Evolutionary conservation across 2,329 filamentous ascomycete genomes (phyloP).

Genomic region (Sporothrix humicola): DNA sequence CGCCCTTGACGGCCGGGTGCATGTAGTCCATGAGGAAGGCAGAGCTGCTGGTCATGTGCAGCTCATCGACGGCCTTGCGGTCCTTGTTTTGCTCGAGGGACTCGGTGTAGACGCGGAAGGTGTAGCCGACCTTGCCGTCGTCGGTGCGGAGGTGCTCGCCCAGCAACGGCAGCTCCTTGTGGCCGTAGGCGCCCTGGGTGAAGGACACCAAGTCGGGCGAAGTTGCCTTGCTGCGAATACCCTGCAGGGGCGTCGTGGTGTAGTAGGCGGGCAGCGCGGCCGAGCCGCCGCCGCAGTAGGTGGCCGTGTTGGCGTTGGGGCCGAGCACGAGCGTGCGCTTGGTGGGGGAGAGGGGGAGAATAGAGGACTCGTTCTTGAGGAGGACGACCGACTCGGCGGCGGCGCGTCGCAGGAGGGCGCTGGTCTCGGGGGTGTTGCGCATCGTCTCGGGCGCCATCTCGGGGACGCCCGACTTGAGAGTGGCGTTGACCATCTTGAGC

Average conservation of each 20-base stretch:
- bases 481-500: conserved; percentile 39
- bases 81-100: conserved; percentile 16
- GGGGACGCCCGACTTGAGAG: conserved; percentile 5
- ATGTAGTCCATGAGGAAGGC: conserved; percentile 59
- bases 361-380: conserved; percentile 57
- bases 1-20: conserved; percentile 44
- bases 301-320: conserved; percentile 53
- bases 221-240: conserved; percentile 44
- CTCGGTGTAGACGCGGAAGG: conserved; percentile 35
- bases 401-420: conserved; percentile 33
- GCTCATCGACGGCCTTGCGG: conserved; percentile 44
- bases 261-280: conserved; percentile 50
- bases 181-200: conserved; percentile 34
- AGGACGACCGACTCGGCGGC: conserved; percentile 37
- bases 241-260: conserved; percentile 51
- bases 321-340: conserved; percentile 56
- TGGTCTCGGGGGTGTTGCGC: conserved; percentile 31
- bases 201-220: conserved; percentile 42
- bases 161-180: conserved; percentile 37
- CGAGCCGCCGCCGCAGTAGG: conserved; percentile 42
- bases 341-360: conserved; percentile 55
- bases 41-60: conserved; percentile 51
- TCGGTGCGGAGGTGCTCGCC: conserved; percentile 31
- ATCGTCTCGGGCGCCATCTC: conserved; percentile 33
- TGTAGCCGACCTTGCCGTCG: conserved; percentile 34